Conservation (phyloP, 805 yeast genomes). For the Ogataea henricii region DNA sequence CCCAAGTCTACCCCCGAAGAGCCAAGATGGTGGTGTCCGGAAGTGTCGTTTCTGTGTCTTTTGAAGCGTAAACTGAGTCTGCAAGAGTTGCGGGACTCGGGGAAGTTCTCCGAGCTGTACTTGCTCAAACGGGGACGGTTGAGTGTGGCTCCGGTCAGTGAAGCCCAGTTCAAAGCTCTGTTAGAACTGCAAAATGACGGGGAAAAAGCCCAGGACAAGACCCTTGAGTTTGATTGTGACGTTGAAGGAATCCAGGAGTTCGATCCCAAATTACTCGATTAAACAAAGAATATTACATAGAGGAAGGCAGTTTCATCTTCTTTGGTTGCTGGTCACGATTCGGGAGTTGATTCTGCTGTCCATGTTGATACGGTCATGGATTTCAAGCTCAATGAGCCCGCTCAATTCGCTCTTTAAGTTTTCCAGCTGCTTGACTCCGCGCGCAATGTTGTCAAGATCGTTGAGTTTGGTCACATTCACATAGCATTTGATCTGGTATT, state of each 20-base stretch:
- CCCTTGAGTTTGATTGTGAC: slow-evolving; percentile 26
- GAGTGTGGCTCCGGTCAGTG: slow-evolving; percentile 53
- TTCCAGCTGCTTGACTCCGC: slow-evolving; percentile 63
- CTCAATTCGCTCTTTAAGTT: slow-evolving; percentile 63
- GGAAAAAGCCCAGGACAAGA: slow-evolving; percentile 2
- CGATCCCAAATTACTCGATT: slow-evolving; percentile 9
- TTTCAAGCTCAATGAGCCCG: slow-evolving; percentile 66
- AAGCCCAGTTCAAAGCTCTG: slow-evolving; percentile 43
- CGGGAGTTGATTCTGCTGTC: slow-evolving; percentile 65
- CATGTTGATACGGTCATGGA: slow-evolving; percentile 80
- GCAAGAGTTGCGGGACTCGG: slow-evolving; percentile 38
- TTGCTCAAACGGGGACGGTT: slow-evolving; percentile 50
- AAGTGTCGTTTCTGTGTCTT: slow-evolving; percentile 45
- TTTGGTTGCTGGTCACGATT: slow-evolving; percentile 19
- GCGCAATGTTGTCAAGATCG: slow-evolving; percentile 70
- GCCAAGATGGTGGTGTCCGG: slow-evolving; percentile 62
- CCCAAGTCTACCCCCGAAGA: slow-evolving; percentile 41
- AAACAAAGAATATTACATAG: neutral
- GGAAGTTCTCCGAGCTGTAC: slow-evolving; percentile 41
- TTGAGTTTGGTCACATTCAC: slow-evolving; percentile 73
- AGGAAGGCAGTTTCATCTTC: slow-evolving; percentile 1
- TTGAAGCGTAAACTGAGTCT: slow-evolving; percentile 45
- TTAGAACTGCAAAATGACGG: slow-evolving; percentile 38
- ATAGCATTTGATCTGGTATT: slow-evolving; percentile 61
- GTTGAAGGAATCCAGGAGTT: slow-evolving; percentile 13